Conservation (phyloP, 176 grass and related monocot species). For the Zoysia pacifica region DNA sequence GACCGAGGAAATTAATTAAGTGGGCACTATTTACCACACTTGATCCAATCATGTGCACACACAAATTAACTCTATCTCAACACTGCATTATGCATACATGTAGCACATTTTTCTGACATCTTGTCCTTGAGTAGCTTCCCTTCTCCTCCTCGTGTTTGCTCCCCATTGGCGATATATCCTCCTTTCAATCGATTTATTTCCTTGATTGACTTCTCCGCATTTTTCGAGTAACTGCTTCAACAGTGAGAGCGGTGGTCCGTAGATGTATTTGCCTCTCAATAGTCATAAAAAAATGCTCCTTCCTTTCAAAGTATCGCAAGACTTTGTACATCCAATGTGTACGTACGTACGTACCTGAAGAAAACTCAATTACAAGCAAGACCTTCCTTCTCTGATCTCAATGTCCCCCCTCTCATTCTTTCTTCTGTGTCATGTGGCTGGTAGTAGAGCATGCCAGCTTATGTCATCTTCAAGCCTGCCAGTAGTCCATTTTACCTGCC, state of each 20-base stretch:
- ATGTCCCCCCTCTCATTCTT: neutral
- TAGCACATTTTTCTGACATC: constrained; percentile 14
- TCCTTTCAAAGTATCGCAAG: constrained; percentile 51
- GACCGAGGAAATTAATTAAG: neutral
- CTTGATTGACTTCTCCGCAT: constrained; percentile 35
- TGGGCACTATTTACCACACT: neutral
- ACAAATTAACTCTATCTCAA: neutral
- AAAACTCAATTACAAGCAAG: constrained; percentile 43
- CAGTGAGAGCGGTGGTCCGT: constrained; percentile 8
- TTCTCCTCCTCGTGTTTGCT: constrained; percentile 25
- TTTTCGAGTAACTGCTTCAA: constrained; percentile 35
- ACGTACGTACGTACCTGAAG: constrained; percentile 28
- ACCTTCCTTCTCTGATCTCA: neutral
- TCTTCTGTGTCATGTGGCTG: constrained; percentile 12
- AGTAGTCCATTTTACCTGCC: constrained; percentile 34
- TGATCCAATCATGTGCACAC: neutral
- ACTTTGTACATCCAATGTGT: constrained; percentile 36
- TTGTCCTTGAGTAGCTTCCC: constrained; percentile 23
- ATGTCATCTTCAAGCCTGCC: neutral
- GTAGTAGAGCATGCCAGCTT: neutral
- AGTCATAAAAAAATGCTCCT: constrained; percentile 41
- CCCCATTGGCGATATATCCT: neutral
- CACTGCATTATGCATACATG: constrained; percentile 1
- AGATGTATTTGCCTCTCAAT: constrained; percentile 33
- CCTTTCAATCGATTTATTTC: constrained; percentile 45